These are phyloP conservation scores for Centrapalus pauciflorus DNA, from an alignment of 129 eudicot species.

Conservation along the genomic window DNA sequence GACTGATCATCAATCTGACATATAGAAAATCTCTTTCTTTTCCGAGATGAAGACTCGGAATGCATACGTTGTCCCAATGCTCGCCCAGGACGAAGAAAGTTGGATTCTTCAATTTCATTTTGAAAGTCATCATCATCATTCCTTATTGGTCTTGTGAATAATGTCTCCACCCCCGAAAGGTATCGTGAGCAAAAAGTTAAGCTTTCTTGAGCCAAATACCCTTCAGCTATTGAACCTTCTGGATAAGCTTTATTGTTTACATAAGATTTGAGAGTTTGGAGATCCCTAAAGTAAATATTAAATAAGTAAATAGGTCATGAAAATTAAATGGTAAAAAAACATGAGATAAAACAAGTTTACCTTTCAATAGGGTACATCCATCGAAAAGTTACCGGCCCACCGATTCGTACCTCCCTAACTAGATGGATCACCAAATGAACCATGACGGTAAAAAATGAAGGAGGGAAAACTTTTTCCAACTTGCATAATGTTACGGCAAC, in stretches of 20 bases:
- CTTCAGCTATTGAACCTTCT: constrained; percentile 19
- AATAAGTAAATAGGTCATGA: too few species aligned
- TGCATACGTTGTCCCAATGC: too few species aligned
- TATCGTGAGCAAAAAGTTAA: constrained; percentile 9
- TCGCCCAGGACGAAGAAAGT: too few species aligned
- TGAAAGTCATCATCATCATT: too few species aligned
- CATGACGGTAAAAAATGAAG: constrained; percentile 1
- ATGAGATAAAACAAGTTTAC: too few species aligned
- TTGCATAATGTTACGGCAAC: not conserved
- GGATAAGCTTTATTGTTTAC: constrained; percentile 10
- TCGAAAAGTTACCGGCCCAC: not conserved
- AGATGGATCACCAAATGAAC: not conserved
- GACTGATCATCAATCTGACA: too few species aligned
- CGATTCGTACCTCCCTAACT: not conserved
- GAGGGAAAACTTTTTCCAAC: not conserved
- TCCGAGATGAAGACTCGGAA: too few species aligned
- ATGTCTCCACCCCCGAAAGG: too few species aligned
- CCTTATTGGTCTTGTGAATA: too few species aligned
- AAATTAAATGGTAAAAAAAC: too few species aligned
- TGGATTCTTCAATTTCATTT: too few species aligned
- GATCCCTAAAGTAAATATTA: not conserved
- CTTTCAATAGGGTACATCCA: constrained; percentile 10
- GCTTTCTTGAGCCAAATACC: constrained; percentile 2
- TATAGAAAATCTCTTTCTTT: too few species aligned
- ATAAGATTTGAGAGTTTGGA: not conserved